Evolutionary conservation across 139 green algal species (phyloP), one percentile per base, ranked within the genome.

Genomic region (Tetradesmus obliquus): DNA sequence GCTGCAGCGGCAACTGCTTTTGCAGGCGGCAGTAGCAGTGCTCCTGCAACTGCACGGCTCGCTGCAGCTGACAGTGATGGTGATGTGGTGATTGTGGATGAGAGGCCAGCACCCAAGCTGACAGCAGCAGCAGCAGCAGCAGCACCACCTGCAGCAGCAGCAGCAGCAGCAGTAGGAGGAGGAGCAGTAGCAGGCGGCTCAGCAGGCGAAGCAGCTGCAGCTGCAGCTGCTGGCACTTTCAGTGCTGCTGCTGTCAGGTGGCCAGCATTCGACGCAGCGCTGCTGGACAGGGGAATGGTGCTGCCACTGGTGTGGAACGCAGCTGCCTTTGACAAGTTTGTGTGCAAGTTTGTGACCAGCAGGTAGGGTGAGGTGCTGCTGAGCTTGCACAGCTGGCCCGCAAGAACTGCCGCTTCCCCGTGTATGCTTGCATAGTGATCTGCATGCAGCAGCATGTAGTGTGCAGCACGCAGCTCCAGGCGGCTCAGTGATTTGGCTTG

Each of bases 251-350:
- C 55, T 72, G 82, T 1, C 0, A 55, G 53, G 5, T 74, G 55
- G 22, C 5, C 60, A 24, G 15, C 3, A 54, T 51, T 45, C 32
- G 24, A 74, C 5, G 82, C 19, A 74, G 82, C 19, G 9, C 20
- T 87, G 55, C 17, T 87, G 10, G 55, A 87, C 13, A 8, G 4
- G 12, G 19, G 45, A 2, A 8, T 86, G 2, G 55, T 15, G 12
- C 45, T 86, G 32, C 81, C 81, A 19, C 13, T 86, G 45, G 81
- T 86, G 81, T 86, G 81, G 81, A 55, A 45, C n/a, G 81, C 24
- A 74, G 82, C 60, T n/a, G 82, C 82, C 5, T 60, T 87, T 10
- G 82, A 72, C 19, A 19, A 87, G 8, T 10, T 74, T 54, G 82
- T 87, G 12, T 60, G 81, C 81, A 86, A 55, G 19, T 86, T 32